Percentiles rank a stretch among this genome's conserved stretches.
Evolutionary conservation across 176 grass and related monocot species (phyloP).

Genomic region (Lolium rigidum): DNA sequence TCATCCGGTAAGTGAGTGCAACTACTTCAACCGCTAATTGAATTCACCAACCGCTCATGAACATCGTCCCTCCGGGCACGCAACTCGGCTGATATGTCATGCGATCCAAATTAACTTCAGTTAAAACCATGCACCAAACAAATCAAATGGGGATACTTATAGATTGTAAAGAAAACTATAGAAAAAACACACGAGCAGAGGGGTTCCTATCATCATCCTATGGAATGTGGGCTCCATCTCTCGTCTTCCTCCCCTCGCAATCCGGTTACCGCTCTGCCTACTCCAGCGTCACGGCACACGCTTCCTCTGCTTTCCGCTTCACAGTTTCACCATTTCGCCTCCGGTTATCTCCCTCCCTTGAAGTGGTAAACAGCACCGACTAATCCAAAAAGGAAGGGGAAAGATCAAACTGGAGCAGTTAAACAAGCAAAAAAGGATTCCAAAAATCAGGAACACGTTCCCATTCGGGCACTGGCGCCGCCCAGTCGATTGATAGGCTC

Average conservation of each 20-base stretch:
- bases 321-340: conserved; percentile 18
- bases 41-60: conserved; percentile 22
- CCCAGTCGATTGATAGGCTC: not conserved
- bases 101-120: not conserved
- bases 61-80: not conserved
- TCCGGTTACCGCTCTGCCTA: not conserved
- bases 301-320: conserved; percentile 41
- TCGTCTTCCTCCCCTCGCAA: not conserved
- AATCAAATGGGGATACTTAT: not conserved
- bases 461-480: conserved; percentile 3
- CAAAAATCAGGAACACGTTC: conserved; percentile 23
- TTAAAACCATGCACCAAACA: not conserved
- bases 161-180: not conserved
- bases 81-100: not conserved
- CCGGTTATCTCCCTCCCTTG: not conserved
- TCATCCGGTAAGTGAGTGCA: not conserved
- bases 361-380: conserved; percentile 6
- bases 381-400: conserved; percentile 24
- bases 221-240: not conserved
- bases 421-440: conserved; percentile 18
- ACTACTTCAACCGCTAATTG: conserved; percentile 14
- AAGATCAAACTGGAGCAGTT: conserved; percentile 36
- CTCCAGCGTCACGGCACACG: conserved; percentile 23
- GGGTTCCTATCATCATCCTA: not conserved
- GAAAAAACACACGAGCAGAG: not conserved